Percentiles rank a stretch among this genome's conserved stretches.
Evolutionary conservation across 768 basidiomycete genomes (phyloP).

Genomic region (Gloeostereum incarnatum): DNA sequence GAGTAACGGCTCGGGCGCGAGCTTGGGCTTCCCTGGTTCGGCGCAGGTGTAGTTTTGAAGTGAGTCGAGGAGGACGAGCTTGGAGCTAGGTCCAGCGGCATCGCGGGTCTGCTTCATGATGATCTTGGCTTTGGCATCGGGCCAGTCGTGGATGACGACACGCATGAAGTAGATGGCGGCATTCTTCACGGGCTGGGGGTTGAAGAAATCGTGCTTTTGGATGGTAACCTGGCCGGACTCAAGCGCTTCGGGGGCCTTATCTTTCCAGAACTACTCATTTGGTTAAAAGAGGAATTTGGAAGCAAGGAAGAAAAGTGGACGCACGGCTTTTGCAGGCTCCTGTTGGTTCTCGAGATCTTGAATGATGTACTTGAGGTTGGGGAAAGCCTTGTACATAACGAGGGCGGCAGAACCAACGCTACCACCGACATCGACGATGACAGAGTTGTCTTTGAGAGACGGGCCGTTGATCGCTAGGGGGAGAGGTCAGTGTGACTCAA

Average conservation of each 20-base stretch:
- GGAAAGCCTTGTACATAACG: conserved; percentile 11
- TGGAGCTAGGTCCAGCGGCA: conserved; percentile 5
- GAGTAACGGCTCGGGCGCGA: conserved; percentile 4
- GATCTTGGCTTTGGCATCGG: conserved; percentile 5
- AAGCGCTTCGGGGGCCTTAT: neutral
- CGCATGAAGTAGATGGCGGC: conserved; percentile 8
- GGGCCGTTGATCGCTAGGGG: conserved; percentile 1
- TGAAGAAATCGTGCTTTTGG: conserved; percentile 13
- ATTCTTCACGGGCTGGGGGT: conserved; percentile 8
- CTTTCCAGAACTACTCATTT: conserved; percentile 5
- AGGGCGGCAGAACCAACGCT: conserved; percentile 2
- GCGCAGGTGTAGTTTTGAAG: conserved; percentile 3
- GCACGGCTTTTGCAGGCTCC: conserved; percentile 5
- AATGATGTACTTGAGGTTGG: conserved; percentile 12
- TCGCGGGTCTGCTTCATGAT: conserved; percentile 10
- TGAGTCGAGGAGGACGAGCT: conserved; percentile 6
- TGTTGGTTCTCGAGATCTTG: conserved; percentile 11
- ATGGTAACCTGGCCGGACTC: neutral
- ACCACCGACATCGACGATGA: conserved; percentile 5
- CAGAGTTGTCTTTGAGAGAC: conserved; percentile 1
- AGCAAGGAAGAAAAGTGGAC: no score
- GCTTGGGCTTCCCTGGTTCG: neutral
- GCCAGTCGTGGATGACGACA: conserved; percentile 15
- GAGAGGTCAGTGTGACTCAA: no score
- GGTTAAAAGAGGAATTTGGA: no score